Evolutionary conservation across 176 grass and related monocot species (phyloP), one percentile per base, ranked within the genome.

Genomic region (Oryza meyeriana): DNA sequence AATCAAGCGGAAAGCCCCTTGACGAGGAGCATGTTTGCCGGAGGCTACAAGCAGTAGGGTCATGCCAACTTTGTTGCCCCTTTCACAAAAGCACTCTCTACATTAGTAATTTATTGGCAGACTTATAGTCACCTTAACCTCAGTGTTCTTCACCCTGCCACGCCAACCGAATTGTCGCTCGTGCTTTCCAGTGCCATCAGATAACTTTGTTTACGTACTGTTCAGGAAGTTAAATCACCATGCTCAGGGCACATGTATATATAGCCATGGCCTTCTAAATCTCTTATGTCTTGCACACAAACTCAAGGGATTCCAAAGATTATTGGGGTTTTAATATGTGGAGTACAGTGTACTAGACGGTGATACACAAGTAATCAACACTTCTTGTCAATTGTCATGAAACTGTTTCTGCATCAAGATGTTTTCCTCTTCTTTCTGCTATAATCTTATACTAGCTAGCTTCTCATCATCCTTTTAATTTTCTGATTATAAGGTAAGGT

Each of bases 1-100:
- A 16, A 74, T 65, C 81, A 14, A 35, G 22, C 64, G 47, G 71
- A 87, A 77, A 83, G 69, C 75, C 87, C 42, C 38, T 63, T 1
- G 71, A 88, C 69, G 69, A 78, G 87, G 87, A 69, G n/a, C 87
- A 84, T 88, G 87, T 88, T 84, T 80, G 69, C 69, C 45, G 87
- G 81, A 80, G 69, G 64, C 79, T 70, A 75, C 13, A 12, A 8
- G 61, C 34, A 63, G 48, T 28, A 35, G 28, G 8, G 69, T 77
- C 28, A 24, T 36, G 59, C 17, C 40, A 55, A 9, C 41, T 76
- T 61, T 29, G 17, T 34, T 20, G 33, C 22, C 10, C 45, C n/a
- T 26, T 59, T 16, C 22, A 30, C 22, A 38, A 79, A 59, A 8
- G 22, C 30, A 33, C 66, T 8, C 39, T 44, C 24, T 24, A 47